Evolutionary conservation across 306 rosid genomes (phyloP).

Genomic region (Cicer bijugum): DNA sequence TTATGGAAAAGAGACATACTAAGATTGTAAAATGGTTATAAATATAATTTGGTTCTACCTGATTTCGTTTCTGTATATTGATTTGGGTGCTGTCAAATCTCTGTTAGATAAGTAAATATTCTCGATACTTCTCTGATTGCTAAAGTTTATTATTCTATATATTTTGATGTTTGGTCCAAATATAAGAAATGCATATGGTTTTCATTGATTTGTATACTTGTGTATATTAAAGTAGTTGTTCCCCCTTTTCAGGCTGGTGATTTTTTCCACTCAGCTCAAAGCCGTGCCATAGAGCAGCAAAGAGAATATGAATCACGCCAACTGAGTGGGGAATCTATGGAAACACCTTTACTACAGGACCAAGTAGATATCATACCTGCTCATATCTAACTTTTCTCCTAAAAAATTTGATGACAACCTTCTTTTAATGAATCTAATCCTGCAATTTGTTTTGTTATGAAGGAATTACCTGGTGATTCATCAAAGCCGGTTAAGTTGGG

Average conservation of each 20-base stretch:
- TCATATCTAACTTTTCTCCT: slow-evolving; percentile 31
- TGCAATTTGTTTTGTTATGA: slow-evolving; percentile 48
- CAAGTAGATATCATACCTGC: slow-evolving; percentile 58
- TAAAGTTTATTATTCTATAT: neutral
- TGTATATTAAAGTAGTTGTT: slow-evolving; percentile 10
- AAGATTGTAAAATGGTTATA: slow-evolving; percentile 24
- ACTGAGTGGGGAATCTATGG: slow-evolving; percentile 64
- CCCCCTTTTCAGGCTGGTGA: slow-evolving; percentile 71
- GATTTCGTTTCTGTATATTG: slow-evolving; percentile 14
- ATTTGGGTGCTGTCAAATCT: slow-evolving; percentile 12
- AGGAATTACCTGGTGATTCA: slow-evolving; percentile 74
- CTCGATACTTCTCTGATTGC: slow-evolving; percentile 7
- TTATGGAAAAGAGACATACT: neutral
- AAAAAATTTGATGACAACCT: slow-evolving; percentile 23
- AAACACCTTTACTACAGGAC: slow-evolving; percentile 67
- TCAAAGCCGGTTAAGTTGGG: slow-evolving; percentile 82
- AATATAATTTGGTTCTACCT: slow-evolving; percentile 21
- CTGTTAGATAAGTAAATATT: neutral
- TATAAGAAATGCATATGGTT: slow-evolving; percentile 28
- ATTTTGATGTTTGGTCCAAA: slow-evolving; percentile 10
- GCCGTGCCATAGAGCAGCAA: slow-evolving; percentile 65
- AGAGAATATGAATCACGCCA: slow-evolving; percentile 65
- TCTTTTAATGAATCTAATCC: slow-evolving; percentile 30
- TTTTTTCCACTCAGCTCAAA: slow-evolving; percentile 70
- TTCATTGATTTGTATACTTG: slow-evolving; percentile 21